Evolutionary conservation across 106 monocot species (phyloP).

Genomic region (Apostasia ramifera): DNA sequence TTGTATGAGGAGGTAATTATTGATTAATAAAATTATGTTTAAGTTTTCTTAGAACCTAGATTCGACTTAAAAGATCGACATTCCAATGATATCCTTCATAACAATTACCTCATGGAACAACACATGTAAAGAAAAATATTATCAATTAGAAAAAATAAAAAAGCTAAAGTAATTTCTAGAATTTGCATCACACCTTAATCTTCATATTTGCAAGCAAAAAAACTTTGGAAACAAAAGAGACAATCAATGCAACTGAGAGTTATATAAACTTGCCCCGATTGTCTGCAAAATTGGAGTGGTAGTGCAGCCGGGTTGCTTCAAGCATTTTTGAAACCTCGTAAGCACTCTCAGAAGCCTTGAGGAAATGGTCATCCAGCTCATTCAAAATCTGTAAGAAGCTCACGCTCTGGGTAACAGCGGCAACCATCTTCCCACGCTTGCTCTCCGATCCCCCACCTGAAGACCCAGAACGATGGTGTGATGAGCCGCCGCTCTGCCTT

Average conservation of each 20-base stretch:
- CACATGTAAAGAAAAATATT: not conserved
- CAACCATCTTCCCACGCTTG: slow-evolving; percentile 26
- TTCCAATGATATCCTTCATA: not conserved
- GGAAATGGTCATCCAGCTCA: slow-evolving; percentile 75
- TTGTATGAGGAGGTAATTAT: no score
- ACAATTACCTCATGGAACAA: not conserved
- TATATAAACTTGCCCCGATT: slow-evolving; percentile 39
- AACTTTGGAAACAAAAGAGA: not conserved
- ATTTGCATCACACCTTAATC: not conserved
- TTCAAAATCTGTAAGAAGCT: slow-evolving; percentile 45
- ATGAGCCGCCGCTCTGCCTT: slow-evolving; percentile 12
- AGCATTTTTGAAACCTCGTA: slow-evolving; percentile 70
- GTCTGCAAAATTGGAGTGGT: slow-evolving; percentile 89
- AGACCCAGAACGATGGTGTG: slow-evolving; percentile 26
- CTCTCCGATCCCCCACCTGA: slow-evolving; percentile 14
- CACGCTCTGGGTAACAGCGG: not conserved
- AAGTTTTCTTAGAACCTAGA: no score
- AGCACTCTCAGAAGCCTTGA: slow-evolving; percentile 67
- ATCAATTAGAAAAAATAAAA: not conserved
- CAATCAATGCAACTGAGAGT: not conserved
- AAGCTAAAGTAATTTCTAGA: no score
- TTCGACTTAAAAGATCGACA: no score
- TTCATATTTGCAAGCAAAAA: not conserved
- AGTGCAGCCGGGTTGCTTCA: slow-evolving; percentile 78
- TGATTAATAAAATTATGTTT: no score